These are phyloP conservation scores for Haematococcus sp. DNA, from an alignment of 139 green algal species.

Conservation along the genomic window DNA sequence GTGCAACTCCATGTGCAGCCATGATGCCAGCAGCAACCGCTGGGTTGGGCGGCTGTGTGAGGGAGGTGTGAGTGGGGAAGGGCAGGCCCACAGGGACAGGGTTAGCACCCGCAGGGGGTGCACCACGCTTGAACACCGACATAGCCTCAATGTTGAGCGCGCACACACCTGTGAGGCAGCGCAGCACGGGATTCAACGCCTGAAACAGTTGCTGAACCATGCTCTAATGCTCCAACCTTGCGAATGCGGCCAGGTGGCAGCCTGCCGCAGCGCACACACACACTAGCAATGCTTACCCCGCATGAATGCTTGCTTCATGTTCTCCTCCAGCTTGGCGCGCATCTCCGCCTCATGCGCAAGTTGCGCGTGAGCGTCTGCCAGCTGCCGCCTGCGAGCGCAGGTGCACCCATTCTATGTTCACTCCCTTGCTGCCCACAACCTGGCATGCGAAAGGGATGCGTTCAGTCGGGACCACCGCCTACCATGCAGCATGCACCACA, in stretches of 20 bases:
- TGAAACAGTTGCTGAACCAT: too few species aligned
- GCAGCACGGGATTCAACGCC: neutral
- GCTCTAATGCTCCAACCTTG: neutral
- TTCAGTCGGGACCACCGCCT: too few species aligned
- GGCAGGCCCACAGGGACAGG: slow-evolving; percentile 13
- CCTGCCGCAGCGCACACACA: neutral
- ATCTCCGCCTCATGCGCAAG: slow-evolving; percentile 36
- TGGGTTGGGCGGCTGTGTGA: too few species aligned
- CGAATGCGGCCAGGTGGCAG: too few species aligned
- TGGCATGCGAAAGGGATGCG: too few species aligned
- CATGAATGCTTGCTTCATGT: slow-evolving; percentile 76
- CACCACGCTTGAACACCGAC: slow-evolving; percentile 60
- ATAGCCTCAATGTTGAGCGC: slow-evolving; percentile 76
- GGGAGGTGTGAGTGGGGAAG: neutral
- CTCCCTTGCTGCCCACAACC: too few species aligned
- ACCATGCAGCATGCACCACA: too few species aligned
- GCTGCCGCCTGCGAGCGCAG: slow-evolving; percentile 25
- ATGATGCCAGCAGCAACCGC: too few species aligned
- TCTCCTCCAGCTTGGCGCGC: slow-evolving; percentile 50
- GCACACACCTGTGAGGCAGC: slow-evolving; percentile 44
- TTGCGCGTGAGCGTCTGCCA: slow-evolving; percentile 29
- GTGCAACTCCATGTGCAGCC: too few species aligned
- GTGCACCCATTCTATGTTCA: too few species aligned
- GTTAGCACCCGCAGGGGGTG: slow-evolving; percentile 26
- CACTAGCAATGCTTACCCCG: slow-evolving; percentile 26